Conservation (phyloP, 176 grass and related monocot genomes). For the Melocanna baccifera region DNA sequence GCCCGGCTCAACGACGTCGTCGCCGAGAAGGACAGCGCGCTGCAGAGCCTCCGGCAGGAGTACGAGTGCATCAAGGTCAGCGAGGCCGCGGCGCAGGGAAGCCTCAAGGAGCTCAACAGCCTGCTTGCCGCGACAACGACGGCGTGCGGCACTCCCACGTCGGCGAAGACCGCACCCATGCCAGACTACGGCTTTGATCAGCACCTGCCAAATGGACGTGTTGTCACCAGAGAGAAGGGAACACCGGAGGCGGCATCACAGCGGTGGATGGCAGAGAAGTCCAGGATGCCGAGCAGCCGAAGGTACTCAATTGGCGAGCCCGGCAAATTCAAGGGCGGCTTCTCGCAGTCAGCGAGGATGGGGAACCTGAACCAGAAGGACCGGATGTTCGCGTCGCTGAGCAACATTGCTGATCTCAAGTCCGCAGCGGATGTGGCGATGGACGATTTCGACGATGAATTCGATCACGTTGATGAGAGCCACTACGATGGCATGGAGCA, state of each 20-base stretch:
- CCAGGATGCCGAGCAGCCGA: conserved; percentile 24
- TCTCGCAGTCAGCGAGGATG: conserved; percentile 50
- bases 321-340: conserved; percentile 40
- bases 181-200: conserved; percentile 19
- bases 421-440: conserved; percentile 35
- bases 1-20: conserved; percentile 48
- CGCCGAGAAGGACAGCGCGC: conserved; percentile 59
- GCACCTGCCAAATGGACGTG: background rate
- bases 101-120: conserved; percentile 83
- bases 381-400: conserved; percentile 59
- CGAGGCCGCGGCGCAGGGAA: conserved; percentile 75
- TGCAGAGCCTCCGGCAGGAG: conserved; percentile 74
- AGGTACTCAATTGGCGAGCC: conserved; percentile 74
- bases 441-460: conserved; percentile 62
- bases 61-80: conserved; percentile 89
- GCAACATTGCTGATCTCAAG: conserved; percentile 73
- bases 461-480: conserved; percentile 51
- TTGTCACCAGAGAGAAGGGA: conserved; percentile 13
- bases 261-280: conserved; percentile 35
- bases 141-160: conserved; percentile 40
- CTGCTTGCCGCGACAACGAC: conserved; percentile 68
- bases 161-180: conserved; percentile 25
- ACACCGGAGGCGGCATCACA: conserved; percentile 24
- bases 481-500: conserved; percentile 40
- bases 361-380: conserved; percentile 48